Base-by-base conservation (phyloP, 176 grass and related monocot species). In the Eragrostis curvula region DNA sequence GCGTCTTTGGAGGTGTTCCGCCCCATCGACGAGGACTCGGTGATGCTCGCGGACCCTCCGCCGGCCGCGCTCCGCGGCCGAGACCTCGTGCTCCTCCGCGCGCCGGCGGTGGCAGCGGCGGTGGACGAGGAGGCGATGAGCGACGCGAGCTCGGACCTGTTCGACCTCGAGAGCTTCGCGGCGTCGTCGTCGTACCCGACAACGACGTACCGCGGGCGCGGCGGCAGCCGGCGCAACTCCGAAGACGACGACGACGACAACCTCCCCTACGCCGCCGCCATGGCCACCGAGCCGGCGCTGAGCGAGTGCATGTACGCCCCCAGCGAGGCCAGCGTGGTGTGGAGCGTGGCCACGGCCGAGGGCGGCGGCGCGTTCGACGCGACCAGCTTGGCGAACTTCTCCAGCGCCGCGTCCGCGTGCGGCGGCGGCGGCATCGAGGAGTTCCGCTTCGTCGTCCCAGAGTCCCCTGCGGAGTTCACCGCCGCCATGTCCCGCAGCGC, bases 271-370 rank as follows among this genome's bases (percentile, higher is more conserved):
- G 16, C 53, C 32, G 61, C 49, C 11, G 66, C 59, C 32, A 2
- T 36, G 3, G 32, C 32, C 10, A 82, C 24, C 6, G 83, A 89
- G 74, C 78, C 75, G 25, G 71, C 83, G 45, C 79, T 90, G 66
- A 94, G 92, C 83, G 91, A 94, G 83, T 90, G 74, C 78, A 83
- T 79, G 78, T 91, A 91, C 86, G 68, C 88, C 15, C 83, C 91
- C n/a, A 94, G 91, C 88, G 92, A 94, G 80, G 88, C 69, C n/a
- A 94, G 92, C 86, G 86, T 94, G 57, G 79, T 80, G 66, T 94
- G 92, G 92, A 94, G 92, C 88, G 92, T 94, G 39, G 76, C 72
- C 30, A 94, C 88, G 18, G 89, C 89, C 1, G 86, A 94, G 81
- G 83, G 86, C 39, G 85, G 86, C 39, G 85, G 77, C 55, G 84